Evolutionary conservation across 1,139 yeast species (phyloP), one percentile per base, ranked within the genome.

Genomic region (Debaryomycetaceae sp.): DNA sequence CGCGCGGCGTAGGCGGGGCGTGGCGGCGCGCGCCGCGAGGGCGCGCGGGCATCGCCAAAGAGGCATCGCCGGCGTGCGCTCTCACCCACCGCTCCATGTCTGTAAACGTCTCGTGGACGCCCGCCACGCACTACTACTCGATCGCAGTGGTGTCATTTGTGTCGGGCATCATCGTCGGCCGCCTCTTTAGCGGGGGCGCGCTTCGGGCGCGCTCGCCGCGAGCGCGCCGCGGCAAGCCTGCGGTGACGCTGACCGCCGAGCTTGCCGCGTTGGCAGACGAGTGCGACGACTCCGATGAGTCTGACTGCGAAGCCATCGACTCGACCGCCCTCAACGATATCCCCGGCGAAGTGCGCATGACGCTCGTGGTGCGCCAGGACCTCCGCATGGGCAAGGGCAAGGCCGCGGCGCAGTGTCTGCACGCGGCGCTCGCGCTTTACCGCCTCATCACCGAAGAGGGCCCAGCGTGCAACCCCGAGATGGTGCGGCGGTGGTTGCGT

Each of bases 321-420:
- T 78, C 86, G 1, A 53, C 59, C 0, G 56, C 71, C 3, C 58
- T 82, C 39, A 81, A 81, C 45, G 75, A 66, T 14, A 60, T 78
- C 13, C 84, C 78, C 2, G 91, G 85, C 3, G 95, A 84, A 53
- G 89, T 83, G 26, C 68, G 88, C 43, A 83, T 91, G 95, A 88
- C 93, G 0, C 64, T 93, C 23, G 76, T 88, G 2, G 89, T 91
- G 1, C 77, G 98, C 38, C 85, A 83, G 27, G 98, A 91, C 53
- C 63, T 91, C 41, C 80, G 78, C 34, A 91, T 91, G 98, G 80
- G 84, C 28, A 88, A 86, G 57, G 98, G 98, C 21, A 93, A 93
- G 53, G 83, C 85, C 1, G 97, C 97, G 2, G 98, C 98, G 2
- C 99, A 91, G 55, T 89, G 97, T 54, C 82, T 88, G 31, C 99